Base-by-base conservation (phyloP, 805 yeast genomes). In the Phaffomyces thermotolerans region DNA sequence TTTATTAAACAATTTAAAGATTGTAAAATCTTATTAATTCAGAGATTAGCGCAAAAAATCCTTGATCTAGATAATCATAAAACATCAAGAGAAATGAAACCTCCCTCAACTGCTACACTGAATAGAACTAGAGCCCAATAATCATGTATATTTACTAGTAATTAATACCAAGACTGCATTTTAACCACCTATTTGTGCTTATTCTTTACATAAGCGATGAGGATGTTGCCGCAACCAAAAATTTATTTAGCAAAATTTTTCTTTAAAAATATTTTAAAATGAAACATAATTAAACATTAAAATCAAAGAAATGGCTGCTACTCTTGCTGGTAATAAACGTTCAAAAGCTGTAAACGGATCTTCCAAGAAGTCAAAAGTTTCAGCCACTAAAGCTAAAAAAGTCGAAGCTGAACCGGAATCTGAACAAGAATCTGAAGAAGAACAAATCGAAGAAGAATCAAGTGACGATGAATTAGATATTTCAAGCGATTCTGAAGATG, bases 31-130 rank as follows among this genome's bases (percentile, higher is more conserved):
- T 40, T 56, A 23, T 35, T 56, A 45, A 41, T 56, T 15, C 56
- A 58, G 30, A 56, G 50, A 32, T 46, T 58, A 40, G 44, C 53
- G 1, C 34, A 40, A 27, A 59, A 57, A 43, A 57, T 51, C 6
- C n/a, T 53, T 13, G 34, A 36, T 2, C 9, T 39, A 27, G 50
- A 44, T 8, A 23, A 17, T 10, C 29, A 58, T 20, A 63, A 62
- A 29, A 64, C 62, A 37, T 61, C 52, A 34, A 53, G 49, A 29
- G 54, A 62, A 45, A 65, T 66, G 52, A 58, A 54, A 7, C 71
- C 71, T 36, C 71, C 58, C 4, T 25, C 41, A 17, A 13, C 12
- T 3, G 29, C 15, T 6, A 2, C 23, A 12, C n/a, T 22, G 23
- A 36, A 35, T 17, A 36, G 43, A 41, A 24, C 33, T 4, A 25